These are phyloP conservation scores for Amphicarpaea edgeworthii DNA, from an alignment of 306 rosid species.

Conservation along the genomic window DNA sequence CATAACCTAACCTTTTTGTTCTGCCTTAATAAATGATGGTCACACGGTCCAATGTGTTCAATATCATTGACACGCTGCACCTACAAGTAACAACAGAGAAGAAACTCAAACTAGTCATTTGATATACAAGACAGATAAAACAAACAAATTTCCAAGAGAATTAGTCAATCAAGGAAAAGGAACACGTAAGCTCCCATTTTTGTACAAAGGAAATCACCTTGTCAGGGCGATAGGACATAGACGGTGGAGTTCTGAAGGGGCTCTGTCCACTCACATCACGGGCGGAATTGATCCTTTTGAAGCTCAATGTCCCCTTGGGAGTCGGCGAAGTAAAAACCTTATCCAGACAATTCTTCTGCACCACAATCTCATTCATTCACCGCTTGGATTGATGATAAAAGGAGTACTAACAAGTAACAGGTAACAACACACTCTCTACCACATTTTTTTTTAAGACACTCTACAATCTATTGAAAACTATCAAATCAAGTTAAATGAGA, in stretches of 20 bases:
- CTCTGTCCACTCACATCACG: conserved; percentile 59
- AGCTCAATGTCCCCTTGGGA: conserved; percentile 55
- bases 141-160: conserved; percentile 4
- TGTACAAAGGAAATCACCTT: conserved; percentile 60
- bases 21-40: conserved; percentile 61
- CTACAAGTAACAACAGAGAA: conserved; percentile 44
- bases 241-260: conserved; percentile 93
- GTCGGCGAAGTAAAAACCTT: conserved; percentile 53
- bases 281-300: conserved; percentile 61
- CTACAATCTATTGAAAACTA: neutral
- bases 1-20: conserved; percentile 74
- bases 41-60: conserved; percentile 53
- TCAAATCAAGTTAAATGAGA: neutral
- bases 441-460: neutral
- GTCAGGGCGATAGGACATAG: conserved; percentile 68
- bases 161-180: conserved; percentile 17
- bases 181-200: conserved; percentile 4
- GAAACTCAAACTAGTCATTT: conserved; percentile 28
- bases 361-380: conserved; percentile 26
- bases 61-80: conserved; percentile 60
- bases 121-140: neutral
- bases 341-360: conserved; percentile 62
- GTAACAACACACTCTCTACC: neutral
- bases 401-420: neutral
- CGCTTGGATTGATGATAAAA: neutral